Percentiles rank a stretch among this genome's conserved stretches.
Conservation (phyloP, 345 rosid genomes). For the Citrus medica region DNA sequence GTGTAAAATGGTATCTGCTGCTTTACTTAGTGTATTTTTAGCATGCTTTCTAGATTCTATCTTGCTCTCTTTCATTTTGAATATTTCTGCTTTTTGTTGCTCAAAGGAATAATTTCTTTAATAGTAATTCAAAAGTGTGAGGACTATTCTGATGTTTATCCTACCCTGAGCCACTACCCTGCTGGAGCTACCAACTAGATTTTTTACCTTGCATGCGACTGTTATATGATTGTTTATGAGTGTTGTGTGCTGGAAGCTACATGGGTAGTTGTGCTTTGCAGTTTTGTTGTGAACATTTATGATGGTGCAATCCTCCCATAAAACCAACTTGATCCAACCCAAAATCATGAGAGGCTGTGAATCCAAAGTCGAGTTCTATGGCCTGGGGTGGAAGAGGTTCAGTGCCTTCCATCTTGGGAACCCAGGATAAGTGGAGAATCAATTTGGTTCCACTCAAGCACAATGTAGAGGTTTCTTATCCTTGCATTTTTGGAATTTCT, state of each 20-base stretch:
- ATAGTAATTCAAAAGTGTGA: neutral
- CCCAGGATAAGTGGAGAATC: neutral
- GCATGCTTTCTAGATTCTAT: neutral
- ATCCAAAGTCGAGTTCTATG: neutral
- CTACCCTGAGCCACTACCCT: neutral
- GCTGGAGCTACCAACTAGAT: neutral
- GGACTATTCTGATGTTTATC: neutral
- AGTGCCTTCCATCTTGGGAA: neutral
- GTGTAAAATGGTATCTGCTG: neutral
- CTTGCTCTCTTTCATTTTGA: neutral
- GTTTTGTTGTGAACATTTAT: neutral
- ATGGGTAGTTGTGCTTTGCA: neutral
- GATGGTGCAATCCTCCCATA: neutral
- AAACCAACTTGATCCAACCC: neutral
- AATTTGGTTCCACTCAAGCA: neutral
- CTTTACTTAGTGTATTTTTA: too few relatives aligned
- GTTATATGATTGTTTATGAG: neutral
- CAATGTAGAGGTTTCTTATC: neutral
- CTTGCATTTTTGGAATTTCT: neutral
- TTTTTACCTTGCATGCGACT: neutral
- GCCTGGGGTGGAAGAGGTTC: neutral
- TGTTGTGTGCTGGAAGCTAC: neutral
- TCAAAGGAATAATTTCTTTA: neutral
- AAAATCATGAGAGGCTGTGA: neutral
- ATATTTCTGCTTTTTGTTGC: neutral